Base-by-base conservation (phyloP, 129 eudicot species). In the Pittosporum tobira region DNA sequence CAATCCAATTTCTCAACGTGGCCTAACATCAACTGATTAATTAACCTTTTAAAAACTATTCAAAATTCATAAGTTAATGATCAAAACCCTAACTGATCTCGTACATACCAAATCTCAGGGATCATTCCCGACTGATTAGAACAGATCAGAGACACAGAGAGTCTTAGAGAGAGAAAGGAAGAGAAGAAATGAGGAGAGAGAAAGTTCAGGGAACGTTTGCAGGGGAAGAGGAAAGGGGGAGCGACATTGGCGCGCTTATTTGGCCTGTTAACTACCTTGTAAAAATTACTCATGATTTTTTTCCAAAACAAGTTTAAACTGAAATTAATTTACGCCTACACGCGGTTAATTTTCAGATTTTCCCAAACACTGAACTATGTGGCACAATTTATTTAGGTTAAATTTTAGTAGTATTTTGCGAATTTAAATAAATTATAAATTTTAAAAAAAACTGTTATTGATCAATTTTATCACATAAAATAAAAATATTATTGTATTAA, bases 171-270 rank as follows among this genome's bases (percentile, higher is more conserved):
- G 28, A n/a, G n/a, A n/a, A n/a, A n/a, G n/a, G n/a, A n/a, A 62
- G 57, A 44, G 12, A 30, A 46, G 45, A 68, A 64, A 45, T 21
- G 73, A 54, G 61, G 69, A 24, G 60, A 37, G 63, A 64, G 60
- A n/a, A n/a, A 77, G 67, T 62, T 61, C 64, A 52, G 70, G n/a
- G 71, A 56, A 59, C 50, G 59, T 67, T 76, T 54, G 81, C 63
- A 66, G 71, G 61, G 53, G 53, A 67, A 79, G 31, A 58, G 75
- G 63, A 51, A 46, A 54, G n/a, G n/a, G 44, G 30, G 43, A 59
- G 70, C 90, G 90, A 78, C 7, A 60, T 78, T 82, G 73, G 76
- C 79, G 82, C 77, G 79, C 82, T 71, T 75, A 51, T 65, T 68
- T 74, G 65, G 59, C 57, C 75, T 70, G 22, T n/a, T 59, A 67